These are phyloP conservation scores for Sonneratia caseolaris DNA, from an alignment of 345 rosid genomes.

Conservation along the genomic window DNA sequence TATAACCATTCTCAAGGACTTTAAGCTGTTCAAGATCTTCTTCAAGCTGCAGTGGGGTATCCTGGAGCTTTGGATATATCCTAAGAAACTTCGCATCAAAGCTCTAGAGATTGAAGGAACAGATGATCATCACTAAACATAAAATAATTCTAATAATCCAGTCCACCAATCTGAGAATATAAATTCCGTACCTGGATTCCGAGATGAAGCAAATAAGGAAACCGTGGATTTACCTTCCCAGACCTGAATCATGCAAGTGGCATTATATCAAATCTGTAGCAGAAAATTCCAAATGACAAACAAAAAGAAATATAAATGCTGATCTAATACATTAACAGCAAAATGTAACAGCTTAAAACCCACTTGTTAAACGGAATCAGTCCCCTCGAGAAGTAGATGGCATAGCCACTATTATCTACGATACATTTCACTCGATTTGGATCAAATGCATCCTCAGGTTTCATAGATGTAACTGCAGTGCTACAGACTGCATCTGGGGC, in stretches of 20 bases:
- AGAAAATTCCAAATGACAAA: background rate
- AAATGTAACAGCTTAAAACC: slow-evolving; percentile 10
- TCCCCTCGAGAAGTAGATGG: slow-evolving; percentile 86
- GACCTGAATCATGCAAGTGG: slow-evolving; percentile 28
- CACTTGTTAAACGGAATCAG: slow-evolving; percentile 89
- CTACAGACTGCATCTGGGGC: slow-evolving; percentile 97
- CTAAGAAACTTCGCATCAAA: slow-evolving; percentile 80
- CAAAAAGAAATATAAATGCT: no score
- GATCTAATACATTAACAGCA: background rate
- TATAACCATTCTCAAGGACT: slow-evolving; percentile 93
- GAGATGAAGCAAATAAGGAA: slow-evolving; percentile 92
- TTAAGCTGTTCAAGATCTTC: slow-evolving; percentile 98
- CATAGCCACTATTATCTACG: slow-evolving; percentile 73
- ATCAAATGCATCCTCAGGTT: slow-evolving; percentile 84
- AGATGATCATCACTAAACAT: background rate
- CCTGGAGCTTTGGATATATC: slow-evolving; percentile 68
- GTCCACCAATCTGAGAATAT: background rate
- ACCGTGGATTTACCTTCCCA: slow-evolving; percentile 64
- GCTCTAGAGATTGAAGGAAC: slow-evolving; percentile 35
- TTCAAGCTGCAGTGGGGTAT: slow-evolving; percentile 84
- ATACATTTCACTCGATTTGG: slow-evolving; percentile 91
- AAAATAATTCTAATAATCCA: no score
- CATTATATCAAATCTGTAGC: background rate
- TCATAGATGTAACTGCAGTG: slow-evolving; percentile 82
- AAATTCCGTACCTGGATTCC: slow-evolving; percentile 69